Evolutionary conservation across 768 basidiomycete species (phyloP).

Genomic region (Russula emetica): DNA sequence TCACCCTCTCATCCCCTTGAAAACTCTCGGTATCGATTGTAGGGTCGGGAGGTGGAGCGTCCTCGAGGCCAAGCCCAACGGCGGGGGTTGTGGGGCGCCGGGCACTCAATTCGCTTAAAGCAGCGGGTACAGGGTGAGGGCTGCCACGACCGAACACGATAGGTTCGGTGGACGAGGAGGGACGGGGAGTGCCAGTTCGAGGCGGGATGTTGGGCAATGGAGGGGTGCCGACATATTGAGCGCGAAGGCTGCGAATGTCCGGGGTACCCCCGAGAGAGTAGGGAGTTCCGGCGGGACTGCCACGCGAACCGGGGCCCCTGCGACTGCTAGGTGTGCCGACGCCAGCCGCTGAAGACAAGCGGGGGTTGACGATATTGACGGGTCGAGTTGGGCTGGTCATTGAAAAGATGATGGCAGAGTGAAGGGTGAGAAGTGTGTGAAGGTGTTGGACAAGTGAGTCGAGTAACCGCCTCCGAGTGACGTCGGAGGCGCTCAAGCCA

Average conservation of each 20-base stretch:
- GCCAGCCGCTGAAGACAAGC: background rate
- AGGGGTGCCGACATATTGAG: slow-evolving; percentile 57
- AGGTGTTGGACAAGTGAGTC: background rate
- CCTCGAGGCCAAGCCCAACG: slow-evolving; percentile 26
- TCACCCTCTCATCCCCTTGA: slow-evolving; percentile 79
- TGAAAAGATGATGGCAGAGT: background rate
- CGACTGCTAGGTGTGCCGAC: slow-evolving; percentile 25
- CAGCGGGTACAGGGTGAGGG: slow-evolving; percentile 27
- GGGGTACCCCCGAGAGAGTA: slow-evolving; percentile 63
- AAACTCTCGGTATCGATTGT: slow-evolving; percentile 51
- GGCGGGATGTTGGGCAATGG: slow-evolving; percentile 50
- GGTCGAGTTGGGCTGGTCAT: slow-evolving; percentile 29
- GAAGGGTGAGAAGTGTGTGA: too few species aligned
- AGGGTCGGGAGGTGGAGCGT: slow-evolving; percentile 33
- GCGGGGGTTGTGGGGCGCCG: slow-evolving; percentile 31
- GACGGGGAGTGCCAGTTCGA: slow-evolving; percentile 37
- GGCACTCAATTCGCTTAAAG: slow-evolving; percentile 41
- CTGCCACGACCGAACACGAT: slow-evolving; percentile 23
- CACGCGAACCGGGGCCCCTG: slow-evolving; percentile 8
- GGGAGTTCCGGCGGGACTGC: slow-evolving; percentile 34
- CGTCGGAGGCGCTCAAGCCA: slow-evolving; percentile 4
- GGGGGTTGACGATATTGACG: slow-evolving; percentile 29
- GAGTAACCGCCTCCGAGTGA: too few species aligned
- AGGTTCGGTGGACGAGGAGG: slow-evolving; percentile 26
- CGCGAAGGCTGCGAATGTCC: slow-evolving; percentile 58